Evolutionary conservation across 495 filamentous ascomycete genomes (phyloP).

Genomic region (Podospora australis): DNA sequence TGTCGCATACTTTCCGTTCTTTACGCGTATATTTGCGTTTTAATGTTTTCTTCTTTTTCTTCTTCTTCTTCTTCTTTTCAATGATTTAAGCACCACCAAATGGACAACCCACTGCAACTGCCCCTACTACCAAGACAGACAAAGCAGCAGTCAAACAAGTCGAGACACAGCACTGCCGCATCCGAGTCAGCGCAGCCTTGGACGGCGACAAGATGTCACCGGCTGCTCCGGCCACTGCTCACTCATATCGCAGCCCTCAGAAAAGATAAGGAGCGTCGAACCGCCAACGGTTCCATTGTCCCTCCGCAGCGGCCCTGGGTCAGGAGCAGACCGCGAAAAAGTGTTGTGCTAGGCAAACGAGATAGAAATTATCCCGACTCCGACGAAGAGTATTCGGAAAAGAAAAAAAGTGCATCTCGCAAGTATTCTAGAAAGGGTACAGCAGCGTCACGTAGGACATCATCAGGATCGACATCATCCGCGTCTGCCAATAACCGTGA

Average conservation of each 20-base stretch:
- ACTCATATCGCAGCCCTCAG: conserved; percentile 46
- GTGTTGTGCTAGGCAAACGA: conserved; percentile 14
- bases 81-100: too few relatives aligned
- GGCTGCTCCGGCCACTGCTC: conserved; percentile 48
- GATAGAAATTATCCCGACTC: conserved; percentile 1
- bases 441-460: conserved; percentile 9
- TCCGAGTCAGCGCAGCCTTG: conserved; percentile 31
- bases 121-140: too few relatives aligned
- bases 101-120: too few relatives aligned
- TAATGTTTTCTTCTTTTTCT: too few relatives aligned
- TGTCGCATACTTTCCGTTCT: too few relatives aligned
- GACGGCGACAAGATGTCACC: conserved; percentile 51
- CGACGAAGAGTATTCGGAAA: conserved; percentile 10
- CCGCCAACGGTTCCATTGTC: too few relatives aligned
- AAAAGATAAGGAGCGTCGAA: conserved; percentile 28
- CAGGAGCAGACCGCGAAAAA: conserved; percentile 1
- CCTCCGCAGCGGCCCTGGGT: too few relatives aligned
- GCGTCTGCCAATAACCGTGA: too few relatives aligned
- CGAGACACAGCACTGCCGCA: neutral
- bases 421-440: conserved; percentile 22
- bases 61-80: too few relatives aligned
- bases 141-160: conserved; percentile 1
- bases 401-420: conserved; percentile 11
- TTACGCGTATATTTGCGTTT: too few relatives aligned
- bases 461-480: neutral